Percentiles rank a stretch among this genome's conserved stretches.
These are phyloP conservation scores for Xerocomus spinulosus DNA, from an alignment of 768 basidiomycete species.

Conservation along the genomic window DNA sequence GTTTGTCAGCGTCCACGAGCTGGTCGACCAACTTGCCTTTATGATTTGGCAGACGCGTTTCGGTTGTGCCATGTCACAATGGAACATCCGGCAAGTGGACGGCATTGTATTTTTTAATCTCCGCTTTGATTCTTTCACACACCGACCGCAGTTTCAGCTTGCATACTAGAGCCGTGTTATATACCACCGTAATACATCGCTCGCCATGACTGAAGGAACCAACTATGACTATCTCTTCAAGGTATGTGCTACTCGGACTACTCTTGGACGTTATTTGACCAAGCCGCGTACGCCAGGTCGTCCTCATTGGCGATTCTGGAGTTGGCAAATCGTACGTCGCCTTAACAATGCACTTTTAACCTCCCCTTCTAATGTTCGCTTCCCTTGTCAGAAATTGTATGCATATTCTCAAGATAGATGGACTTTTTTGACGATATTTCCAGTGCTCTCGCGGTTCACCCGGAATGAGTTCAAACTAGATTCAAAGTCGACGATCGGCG, in stretches of 20 bases:
- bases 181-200: slow-evolving; percentile 1
- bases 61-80: no score
- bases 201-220: slow-evolving; percentile 80
- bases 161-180: no score
- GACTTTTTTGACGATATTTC: not conserved
- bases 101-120: no score
- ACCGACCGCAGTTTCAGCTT: no score
- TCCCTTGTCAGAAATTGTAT: slow-evolving; percentile 34
- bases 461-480: slow-evolving; percentile 99
- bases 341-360: not conserved
- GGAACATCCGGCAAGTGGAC: no score
- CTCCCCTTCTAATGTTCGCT: no score
- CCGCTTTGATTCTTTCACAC: no score
- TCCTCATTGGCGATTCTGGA: slow-evolving; percentile 97
- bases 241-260: slow-evolving; percentile 39
- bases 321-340: slow-evolving; percentile 96
- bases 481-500: slow-evolving; percentile 98
- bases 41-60: slow-evolving; percentile 72
- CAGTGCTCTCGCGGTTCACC: slow-evolving; percentile 99
- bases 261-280: not conserved
- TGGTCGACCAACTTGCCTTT: slow-evolving; percentile 38
- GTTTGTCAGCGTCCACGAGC: not conserved
- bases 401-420: not conserved
- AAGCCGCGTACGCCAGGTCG: slow-evolving; percentile 56
- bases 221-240: slow-evolving; percentile 99